Percentiles rank a stretch among this genome's conserved stretches.
Conservation (phyloP, 2,329 filamentous ascomycete species). For the Coniochaeta pulveracea region DNA sequence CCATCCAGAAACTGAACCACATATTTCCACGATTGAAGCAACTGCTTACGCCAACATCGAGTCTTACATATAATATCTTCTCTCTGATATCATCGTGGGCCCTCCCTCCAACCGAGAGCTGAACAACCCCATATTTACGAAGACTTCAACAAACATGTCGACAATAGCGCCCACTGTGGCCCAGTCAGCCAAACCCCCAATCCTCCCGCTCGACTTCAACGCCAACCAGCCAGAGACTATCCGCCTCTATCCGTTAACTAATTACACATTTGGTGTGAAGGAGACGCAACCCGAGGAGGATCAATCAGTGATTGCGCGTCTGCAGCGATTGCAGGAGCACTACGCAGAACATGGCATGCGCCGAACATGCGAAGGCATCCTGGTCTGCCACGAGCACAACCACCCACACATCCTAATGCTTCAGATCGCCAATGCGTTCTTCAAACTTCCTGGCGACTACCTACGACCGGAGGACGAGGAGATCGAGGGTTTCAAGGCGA, state of each 20-base stretch:
- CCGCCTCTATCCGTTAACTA: constrained; percentile 85
- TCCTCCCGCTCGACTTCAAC: constrained; percentile 74
- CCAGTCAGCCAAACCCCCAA: constrained; percentile 69
- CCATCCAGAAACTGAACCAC: too few relatives aligned
- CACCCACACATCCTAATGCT: constrained; percentile 98
- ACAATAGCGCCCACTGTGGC: constrained; percentile 68
- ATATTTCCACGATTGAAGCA: too few relatives aligned
- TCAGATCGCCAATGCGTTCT: constrained; percentile 98
- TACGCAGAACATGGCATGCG: constrained; percentile 90
- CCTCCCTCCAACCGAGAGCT: too few relatives aligned
- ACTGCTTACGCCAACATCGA: too few relatives aligned
- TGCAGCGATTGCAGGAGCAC: constrained; percentile 93
- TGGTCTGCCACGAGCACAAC: constrained; percentile 98
- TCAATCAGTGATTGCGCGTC: constrained; percentile 81
- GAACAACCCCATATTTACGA: too few relatives aligned
- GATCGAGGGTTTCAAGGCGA: constrained; percentile 84
- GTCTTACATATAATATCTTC: too few relatives aligned
- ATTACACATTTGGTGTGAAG: constrained; percentile 98
- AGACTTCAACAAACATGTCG: too few relatives aligned
- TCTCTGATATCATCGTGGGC: too few relatives aligned
- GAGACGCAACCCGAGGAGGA: constrained; percentile 98
- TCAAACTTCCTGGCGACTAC: constrained; percentile 97
- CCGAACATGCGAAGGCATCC: constrained; percentile 88
- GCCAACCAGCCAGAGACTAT: constrained; percentile 83
- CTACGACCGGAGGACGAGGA: constrained; percentile 83